phyloP scores from a whole-genome alignment of 805 yeast species.

The Metschnikowia bowlesiae region DNA sequence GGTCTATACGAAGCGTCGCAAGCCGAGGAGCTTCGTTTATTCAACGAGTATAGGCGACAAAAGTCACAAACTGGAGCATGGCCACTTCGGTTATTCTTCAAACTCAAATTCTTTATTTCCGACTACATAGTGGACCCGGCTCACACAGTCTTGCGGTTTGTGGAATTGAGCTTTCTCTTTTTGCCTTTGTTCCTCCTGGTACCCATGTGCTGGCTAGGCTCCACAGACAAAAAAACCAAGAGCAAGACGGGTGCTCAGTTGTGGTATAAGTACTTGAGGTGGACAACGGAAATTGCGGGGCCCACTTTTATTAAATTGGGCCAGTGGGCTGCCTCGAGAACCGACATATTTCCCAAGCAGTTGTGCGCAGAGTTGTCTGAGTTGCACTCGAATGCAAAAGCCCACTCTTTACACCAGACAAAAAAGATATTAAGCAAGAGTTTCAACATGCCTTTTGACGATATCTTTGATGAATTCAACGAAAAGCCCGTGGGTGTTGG shows the following conservation, averaged over 20 bases:
- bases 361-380: constrained; percentile 72
- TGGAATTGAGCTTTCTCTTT: constrained; percentile 63
- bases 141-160: constrained; percentile 61
- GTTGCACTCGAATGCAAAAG: constrained; percentile 77
- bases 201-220: constrained; percentile 65
- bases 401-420: constrained; percentile 65
- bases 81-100: constrained; percentile 29
- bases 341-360: constrained; percentile 80
- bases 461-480: constrained; percentile 74
- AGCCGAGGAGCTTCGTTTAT: constrained; percentile 44
- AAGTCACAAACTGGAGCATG: constrained; percentile 19
- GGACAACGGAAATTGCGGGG: constrained; percentile 78
- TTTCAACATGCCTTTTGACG: constrained; percentile 60
- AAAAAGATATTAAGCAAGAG: constrained; percentile 53
- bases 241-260: constrained; percentile 55
- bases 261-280: constrained; percentile 67
- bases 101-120: constrained; percentile 38
- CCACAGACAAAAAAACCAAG: constrained; percentile 28
- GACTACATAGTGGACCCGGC: constrained; percentile 69
- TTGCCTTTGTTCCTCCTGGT: constrained; percentile 60
- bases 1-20: constrained; percentile 61
- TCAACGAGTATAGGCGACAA: constrained; percentile 27
- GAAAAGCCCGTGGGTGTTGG: constrained; percentile 90
- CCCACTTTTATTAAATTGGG: constrained; percentile 90
- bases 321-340: constrained; percentile 98